Evolutionary conservation across 371 early-diverging fungal species (phyloP), one percentile per base, ranked within the genome.

Genomic region (Haplosporangium sp.): DNA sequence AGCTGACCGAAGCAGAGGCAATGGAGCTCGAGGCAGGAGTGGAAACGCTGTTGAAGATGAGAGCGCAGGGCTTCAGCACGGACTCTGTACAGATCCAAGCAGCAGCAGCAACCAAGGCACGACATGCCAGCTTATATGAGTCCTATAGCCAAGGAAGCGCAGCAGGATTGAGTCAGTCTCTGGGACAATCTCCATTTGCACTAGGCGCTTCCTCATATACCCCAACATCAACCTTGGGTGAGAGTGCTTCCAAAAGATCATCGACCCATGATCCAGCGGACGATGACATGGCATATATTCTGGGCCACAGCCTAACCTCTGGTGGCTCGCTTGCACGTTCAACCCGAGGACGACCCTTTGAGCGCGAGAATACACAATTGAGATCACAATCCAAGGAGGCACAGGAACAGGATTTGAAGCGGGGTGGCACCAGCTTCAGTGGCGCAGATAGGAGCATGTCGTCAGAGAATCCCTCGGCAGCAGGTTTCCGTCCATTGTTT

Each of bases 251-350:
- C 9, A n/a, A 42, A 16, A 54, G 52, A 29, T 36, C 66, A 9
- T 42, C 59, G 8, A 21, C 21, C 0, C 36, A 36, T 21, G 60
- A 69, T 13, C 67, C 62, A 6, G 69, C 59, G n/a, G 76, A 76
- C 20, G 77, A 76, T 1, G 77, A 76, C 13, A 54, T 76, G 59
- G 63, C 71, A 4, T 62, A 47, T 14, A 76, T 76, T n/a, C 51
- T 76, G 41, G 71, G 77, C 38, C 77, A 55, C 54, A 76, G 77
- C 42, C 38, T 76, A n/a, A 71, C 77, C 1, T 70, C 77, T 11
- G 71, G 76, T 37, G 76, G 77, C 37, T 60, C 67, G 7, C 29
- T 76, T 11, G 69, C 48, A 18, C 64, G 75, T 12, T 51, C 71
- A 2, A 37, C 50, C 16, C 57, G 68, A 1, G 67, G 69, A 52